Evolutionary conservation across 345 rosid species (phyloP), one percentile per base, ranked within the genome.

Genomic region (Brassica juncea): DNA sequence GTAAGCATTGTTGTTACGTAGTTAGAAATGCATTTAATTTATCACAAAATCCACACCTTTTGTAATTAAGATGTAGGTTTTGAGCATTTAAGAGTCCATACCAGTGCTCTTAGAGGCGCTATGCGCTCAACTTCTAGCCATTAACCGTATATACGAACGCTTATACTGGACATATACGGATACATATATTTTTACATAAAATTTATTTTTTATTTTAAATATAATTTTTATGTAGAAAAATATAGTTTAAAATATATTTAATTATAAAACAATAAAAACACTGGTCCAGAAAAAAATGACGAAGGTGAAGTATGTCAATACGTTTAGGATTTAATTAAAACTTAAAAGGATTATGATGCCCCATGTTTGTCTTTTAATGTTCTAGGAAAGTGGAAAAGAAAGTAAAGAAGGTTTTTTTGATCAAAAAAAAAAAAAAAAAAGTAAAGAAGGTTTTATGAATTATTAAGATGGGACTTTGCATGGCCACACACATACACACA

Each of bases 311-410:
- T 39, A 55, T 64, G 49, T 55, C 47, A 37, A 37, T 49, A 32
- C 8, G 31, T 59, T 52, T 72, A 49, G 28, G 28, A 44, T 58
- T 14, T 37, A 32, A 23, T 67, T 44, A 44, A 42, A 52, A 58
- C 31, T 67, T 44, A 44, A 42, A 52, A 58, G 63, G 30, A 65
- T 57, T 34, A 67, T 30, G 21, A 59, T 14, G 78, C 69, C 61
- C 82, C 82, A 79, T 79, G 8, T 67, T 72, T 73, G 55, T 60
- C 76, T 65, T 77, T 55, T 55, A 78, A 72, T 78, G 72, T 72
- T 71, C 61, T 78, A 78, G 77, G 72, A 78, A 57, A 70, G 8
- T 77, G 76, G 23, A 28, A 27, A 47, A 15, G 10, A 14, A 19
- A 2, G 2, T n/a, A 67, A 16, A 27, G 7, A 65, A n/a, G 21